These are phyloP conservation scores for Asterella californica DNA, from an alignment of 225 moss, liverwort and hornwort genomes.

Conservation along the genomic window DNA sequence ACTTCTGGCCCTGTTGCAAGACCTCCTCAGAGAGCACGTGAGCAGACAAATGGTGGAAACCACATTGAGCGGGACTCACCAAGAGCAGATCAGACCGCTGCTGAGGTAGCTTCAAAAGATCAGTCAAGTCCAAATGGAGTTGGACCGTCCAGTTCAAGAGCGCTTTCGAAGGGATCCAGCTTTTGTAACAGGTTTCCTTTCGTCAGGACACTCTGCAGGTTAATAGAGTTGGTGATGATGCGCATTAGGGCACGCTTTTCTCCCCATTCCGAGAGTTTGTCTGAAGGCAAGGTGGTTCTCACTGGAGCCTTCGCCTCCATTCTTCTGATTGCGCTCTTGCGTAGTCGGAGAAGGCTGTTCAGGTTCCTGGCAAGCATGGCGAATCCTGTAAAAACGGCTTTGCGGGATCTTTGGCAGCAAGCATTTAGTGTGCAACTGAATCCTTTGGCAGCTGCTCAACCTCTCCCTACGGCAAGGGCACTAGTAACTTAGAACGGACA, in stretches of 20 bases:
- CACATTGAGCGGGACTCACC: background rate
- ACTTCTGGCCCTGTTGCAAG: conserved; percentile 2
- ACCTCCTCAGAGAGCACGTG: background rate
- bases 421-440: conserved; percentile 96
- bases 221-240: conserved; percentile 60
- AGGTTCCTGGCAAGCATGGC: conserved; percentile 23
- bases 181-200: conserved; percentile 63
- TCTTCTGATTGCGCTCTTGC: conserved; percentile 48
- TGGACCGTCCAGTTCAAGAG: conserved; percentile 16
- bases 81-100: background rate
- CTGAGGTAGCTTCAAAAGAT: background rate
- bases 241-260: conserved; percentile 40
- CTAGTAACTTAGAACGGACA: background rate
- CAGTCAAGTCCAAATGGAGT: background rate
- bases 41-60: conserved; percentile 4
- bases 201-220: conserved; percentile 37
- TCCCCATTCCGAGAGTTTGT: conserved; percentile 25
- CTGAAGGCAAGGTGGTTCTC: conserved; percentile 41
- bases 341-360: conserved; percentile 35
- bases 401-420: conserved; percentile 77
- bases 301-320: conserved; percentile 55
- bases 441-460: conserved; percentile 79
- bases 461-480: conserved; percentile 36
- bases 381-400: conserved; percentile 46
- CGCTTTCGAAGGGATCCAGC: conserved; percentile 45